Conservation (phyloP, 2,329 filamentous ascomycete species). For the Sporothrix curviconia region DNA sequence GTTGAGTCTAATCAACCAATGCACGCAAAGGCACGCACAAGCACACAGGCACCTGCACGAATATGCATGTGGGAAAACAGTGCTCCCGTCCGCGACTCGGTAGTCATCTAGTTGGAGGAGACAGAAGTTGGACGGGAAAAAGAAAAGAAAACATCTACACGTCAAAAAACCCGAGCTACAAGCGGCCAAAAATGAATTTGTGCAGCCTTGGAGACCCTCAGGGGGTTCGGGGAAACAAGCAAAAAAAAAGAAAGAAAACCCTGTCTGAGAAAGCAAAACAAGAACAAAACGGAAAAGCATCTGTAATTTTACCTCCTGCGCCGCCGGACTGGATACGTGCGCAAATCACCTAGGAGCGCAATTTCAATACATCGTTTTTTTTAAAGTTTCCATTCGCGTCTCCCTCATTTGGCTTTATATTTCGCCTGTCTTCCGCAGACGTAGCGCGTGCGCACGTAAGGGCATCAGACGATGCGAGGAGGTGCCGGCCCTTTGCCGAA, state of each 20-base stretch:
- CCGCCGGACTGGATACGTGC: neutral
- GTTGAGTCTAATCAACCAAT: neutral
- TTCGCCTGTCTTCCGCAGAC: no score
- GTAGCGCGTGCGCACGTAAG: slow-evolving; percentile 3
- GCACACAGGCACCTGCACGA: neutral
- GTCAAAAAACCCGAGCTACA: neutral
- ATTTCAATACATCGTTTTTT: neutral
- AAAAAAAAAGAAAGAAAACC: no score
- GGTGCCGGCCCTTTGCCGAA: no score
- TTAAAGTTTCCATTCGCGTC: neutral
- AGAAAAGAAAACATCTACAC: neutral
- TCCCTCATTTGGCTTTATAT: no score
- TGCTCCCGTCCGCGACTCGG: neutral
- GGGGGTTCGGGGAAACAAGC: no score
- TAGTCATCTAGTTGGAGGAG: neutral
- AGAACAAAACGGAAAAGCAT: neutral
- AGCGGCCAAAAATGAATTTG: neutral
- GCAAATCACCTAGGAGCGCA: neutral
- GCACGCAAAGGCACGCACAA: neutral
- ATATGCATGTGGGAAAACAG: neutral
- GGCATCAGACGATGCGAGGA: neutral
- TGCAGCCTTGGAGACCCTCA: neutral
- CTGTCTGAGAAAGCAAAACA: neutral
- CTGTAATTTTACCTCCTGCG: neutral
- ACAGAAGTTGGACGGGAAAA: neutral